Evolutionary conservation across 1,284 basidiomycete species (phyloP).

Genomic region (Paramarasmius palmivorus): DNA sequence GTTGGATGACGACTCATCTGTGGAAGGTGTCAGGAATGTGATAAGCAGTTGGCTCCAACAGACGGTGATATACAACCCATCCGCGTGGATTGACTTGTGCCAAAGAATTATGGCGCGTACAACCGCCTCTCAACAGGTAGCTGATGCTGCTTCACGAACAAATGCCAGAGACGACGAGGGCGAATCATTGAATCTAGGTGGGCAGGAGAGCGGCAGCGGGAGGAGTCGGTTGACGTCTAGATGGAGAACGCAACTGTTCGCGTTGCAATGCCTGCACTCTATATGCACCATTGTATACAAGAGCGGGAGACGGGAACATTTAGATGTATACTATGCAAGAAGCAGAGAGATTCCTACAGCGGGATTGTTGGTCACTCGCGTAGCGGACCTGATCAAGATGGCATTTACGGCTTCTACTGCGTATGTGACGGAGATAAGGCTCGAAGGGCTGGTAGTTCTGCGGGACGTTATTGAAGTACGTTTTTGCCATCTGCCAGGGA

Average conservation of each 20-base stretch:
- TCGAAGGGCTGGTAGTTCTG: slow-evolving; percentile 90
- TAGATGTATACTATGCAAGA: slow-evolving; percentile 72
- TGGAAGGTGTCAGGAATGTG: slow-evolving; percentile 93
- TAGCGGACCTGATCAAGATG: slow-evolving; percentile 94
- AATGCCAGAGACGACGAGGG: slow-evolving; percentile 88
- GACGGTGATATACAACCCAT: slow-evolving; percentile 90
- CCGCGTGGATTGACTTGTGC: slow-evolving; percentile 97
- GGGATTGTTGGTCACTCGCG: slow-evolving; percentile 75
- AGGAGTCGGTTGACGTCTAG: slow-evolving; percentile 65
- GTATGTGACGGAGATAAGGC: slow-evolving; percentile 91
- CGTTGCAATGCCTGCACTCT: slow-evolving; percentile 88
- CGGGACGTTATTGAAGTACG: slow-evolving; percentile 89
- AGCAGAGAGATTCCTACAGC: slow-evolving; percentile 43
- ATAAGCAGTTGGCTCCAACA: slow-evolving; percentile 96
- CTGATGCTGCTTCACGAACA: slow-evolving; percentile 55
- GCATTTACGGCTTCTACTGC: slow-evolving; percentile 97
- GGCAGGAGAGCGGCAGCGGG: slow-evolving; percentile 36
- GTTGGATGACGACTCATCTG: slow-evolving; percentile 90
- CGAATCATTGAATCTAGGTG: slow-evolving; percentile 77
- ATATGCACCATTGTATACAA: slow-evolving; percentile 79
- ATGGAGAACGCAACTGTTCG: slow-evolving; percentile 97
- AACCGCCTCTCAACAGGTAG: slow-evolving; percentile 77
- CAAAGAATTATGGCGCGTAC: slow-evolving; percentile 94
- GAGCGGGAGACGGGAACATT: slow-evolving; percentile 79
- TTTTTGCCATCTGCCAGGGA: slow-evolving; percentile 3